These are phyloP conservation scores for Mucuna pruriens DNA, from an alignment of 306 rosid species.

Conservation along the genomic window DNA sequence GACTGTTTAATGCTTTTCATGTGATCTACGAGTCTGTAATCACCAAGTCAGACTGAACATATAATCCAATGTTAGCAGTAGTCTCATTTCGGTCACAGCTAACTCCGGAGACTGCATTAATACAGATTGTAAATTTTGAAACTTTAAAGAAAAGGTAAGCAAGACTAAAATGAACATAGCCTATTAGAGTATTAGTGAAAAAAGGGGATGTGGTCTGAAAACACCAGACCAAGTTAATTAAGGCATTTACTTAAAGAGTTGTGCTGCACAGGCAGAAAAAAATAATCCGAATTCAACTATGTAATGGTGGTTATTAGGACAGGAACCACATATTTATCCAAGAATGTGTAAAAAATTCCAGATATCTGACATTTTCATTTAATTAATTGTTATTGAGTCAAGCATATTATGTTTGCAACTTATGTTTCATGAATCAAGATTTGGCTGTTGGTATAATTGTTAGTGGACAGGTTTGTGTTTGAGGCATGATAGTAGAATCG, in stretches of 20 bases:
- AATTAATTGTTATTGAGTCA: constrained; percentile 1
- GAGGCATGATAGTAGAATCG: no score
- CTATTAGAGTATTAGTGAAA: background rate
- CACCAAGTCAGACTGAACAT: background rate
- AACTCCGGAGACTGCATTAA: background rate
- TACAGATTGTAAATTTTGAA: background rate
- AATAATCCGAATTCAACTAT: background rate
- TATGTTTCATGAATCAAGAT: background rate
- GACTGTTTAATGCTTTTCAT: background rate
- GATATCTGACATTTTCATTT: background rate
- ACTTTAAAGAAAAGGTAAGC: background rate
- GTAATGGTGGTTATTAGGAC: background rate
- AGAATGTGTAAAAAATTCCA: background rate
- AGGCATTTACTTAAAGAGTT: background rate
- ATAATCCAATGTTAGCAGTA: background rate
- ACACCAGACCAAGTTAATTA: background rate
- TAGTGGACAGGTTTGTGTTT: background rate
- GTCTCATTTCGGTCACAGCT: background rate
- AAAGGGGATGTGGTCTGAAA: background rate
- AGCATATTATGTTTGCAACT: background rate
- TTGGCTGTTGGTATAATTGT: background rate
- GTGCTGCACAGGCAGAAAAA: background rate
- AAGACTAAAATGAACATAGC: background rate
- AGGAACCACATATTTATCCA: background rate
- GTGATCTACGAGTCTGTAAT: background rate